Conservation (phyloP, 768 basidiomycete genomes). For the Pulveroboletus ravenelii region DNA sequence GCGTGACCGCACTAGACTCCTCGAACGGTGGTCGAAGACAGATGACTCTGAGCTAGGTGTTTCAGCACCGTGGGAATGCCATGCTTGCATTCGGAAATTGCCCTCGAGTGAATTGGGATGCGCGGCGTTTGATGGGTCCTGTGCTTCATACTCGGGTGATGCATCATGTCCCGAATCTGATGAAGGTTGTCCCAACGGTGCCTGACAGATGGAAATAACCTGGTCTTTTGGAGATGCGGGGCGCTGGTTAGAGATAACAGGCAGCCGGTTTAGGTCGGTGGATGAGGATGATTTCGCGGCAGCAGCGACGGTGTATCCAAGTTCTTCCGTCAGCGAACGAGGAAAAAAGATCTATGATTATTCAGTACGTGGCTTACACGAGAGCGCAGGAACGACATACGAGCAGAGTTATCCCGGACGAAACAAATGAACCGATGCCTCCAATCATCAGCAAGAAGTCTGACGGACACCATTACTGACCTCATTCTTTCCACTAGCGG, state of each 20-base stretch:
- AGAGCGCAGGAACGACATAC: constrained; percentile 37
- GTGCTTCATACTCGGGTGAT: constrained; percentile 39
- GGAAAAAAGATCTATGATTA: constrained; percentile 67
- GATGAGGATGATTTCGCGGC: constrained; percentile 28
- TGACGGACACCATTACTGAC: constrained; percentile 13
- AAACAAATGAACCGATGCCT: constrained; percentile 72
- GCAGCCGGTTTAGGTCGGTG: constrained; percentile 18
- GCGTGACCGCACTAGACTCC: constrained; percentile 27
- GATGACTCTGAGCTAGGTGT: constrained; percentile 18
- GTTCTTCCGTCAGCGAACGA: constrained; percentile 61
- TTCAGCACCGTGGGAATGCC: constrained; percentile 14
- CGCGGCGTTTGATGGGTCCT: constrained; percentile 19
- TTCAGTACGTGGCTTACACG: not conserved
- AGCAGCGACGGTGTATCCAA: constrained; percentile 48
- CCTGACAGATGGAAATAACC: constrained; percentile 21
- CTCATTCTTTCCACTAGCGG: not conserved
- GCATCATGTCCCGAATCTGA: constrained; percentile 27
- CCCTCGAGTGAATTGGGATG: constrained; percentile 19
- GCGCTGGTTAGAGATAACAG: constrained; percentile 2
- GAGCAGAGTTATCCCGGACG: constrained; percentile 74
- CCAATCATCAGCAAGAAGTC: constrained; percentile 71
- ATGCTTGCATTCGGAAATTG: constrained; percentile 22
- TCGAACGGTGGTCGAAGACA: constrained; percentile 26
- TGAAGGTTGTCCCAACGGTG: constrained; percentile 16
- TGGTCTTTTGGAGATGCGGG: constrained; percentile 22